Base-by-base conservation (phyloP, 2,329 filamentous ascomycete species). In the Aspergillus sp. region DNA sequence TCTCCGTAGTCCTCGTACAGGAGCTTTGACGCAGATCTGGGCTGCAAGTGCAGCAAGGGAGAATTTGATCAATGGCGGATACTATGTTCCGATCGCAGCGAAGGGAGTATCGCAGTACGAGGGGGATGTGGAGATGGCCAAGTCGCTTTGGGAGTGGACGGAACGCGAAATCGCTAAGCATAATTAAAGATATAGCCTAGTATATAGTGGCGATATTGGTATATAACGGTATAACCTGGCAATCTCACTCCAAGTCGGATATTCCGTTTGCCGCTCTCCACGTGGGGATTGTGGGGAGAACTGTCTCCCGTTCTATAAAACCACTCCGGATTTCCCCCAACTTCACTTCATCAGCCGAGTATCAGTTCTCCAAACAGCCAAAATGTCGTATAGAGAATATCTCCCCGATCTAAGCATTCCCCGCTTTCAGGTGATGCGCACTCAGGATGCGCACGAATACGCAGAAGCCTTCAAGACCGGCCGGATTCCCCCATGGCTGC, bases 401-500 rank as follows among this genome's bases (percentile, higher is more conserved):
- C 76, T 90, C 13, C 87, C 86, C 0, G 86, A 89, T 66, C 78
- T 89, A 51, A 80, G 66, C 62, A 79, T 76, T 27, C 82, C 83
- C 13, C 83, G 87, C 37, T 90, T 90, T 74, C 83, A 80, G 19
- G 79, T 79, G 3, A 86, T 89, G 75, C 80, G 84, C 58, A 79
- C 80, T 52, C 86, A 89, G 68, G 80, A 87, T 68, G 80, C 84
- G 3, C 81, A 86, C 56, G 80, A 83, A 58, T 89, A 90, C 61
- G 85, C 84, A 0, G 73, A 80, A 5, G 81, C 75, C 3, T 88
- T 90, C 67, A 83, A 83, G 59, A 79, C 84, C 34, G 71, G 79
- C 19, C 82, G 82, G 1, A 75, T 78, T 12, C 88, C 88, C 0
- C 87, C 88, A 1, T 90, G 88, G 88, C 74, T 91, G 15, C 81